phyloP scores from a whole-genome alignment of 306 rosid genomes.

The Cicer yamashitae region DNA sequence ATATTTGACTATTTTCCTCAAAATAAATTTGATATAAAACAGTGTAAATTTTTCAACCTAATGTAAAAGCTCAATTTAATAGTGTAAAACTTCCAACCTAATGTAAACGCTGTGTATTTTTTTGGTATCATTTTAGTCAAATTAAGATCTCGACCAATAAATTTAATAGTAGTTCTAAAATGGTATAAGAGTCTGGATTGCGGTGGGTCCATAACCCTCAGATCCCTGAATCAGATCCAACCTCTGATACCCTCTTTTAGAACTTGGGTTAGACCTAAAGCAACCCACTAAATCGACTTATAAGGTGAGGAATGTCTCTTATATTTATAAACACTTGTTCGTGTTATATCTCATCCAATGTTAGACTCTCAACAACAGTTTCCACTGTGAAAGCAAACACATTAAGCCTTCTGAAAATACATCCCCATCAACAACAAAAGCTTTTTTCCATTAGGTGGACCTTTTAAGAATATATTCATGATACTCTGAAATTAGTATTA shows the following conservation, averaged over 20 bases:
- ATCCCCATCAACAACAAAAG: neutral
- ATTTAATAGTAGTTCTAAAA: neutral
- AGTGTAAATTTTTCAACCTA: neutral
- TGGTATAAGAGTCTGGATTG: neutral
- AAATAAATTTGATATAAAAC: neutral
- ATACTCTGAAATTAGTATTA: slow-evolving; percentile 36
- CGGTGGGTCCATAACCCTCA: neutral
- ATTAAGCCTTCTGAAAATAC: slow-evolving; percentile 8
- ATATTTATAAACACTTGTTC: neutral
- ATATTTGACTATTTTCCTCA: neutral
- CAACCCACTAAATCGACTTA: neutral
- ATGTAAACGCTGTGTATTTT: neutral
- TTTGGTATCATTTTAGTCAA: neutral
- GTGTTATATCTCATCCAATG: neutral
- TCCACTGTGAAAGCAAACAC: neutral
- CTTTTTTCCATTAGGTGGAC: neutral
- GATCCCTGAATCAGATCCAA: neutral
- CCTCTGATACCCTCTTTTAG: too few species aligned
- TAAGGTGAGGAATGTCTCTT: neutral
- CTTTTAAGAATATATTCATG: slow-evolving; percentile 22
- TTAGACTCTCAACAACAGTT: neutral
- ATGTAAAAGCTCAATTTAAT: neutral
- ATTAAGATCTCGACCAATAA: neutral
- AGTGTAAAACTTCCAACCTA: neutral
- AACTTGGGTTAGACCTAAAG: too few species aligned